phyloP scores from a whole-genome alignment of 345 rosid species.

The Sonneratia alba region DNA sequence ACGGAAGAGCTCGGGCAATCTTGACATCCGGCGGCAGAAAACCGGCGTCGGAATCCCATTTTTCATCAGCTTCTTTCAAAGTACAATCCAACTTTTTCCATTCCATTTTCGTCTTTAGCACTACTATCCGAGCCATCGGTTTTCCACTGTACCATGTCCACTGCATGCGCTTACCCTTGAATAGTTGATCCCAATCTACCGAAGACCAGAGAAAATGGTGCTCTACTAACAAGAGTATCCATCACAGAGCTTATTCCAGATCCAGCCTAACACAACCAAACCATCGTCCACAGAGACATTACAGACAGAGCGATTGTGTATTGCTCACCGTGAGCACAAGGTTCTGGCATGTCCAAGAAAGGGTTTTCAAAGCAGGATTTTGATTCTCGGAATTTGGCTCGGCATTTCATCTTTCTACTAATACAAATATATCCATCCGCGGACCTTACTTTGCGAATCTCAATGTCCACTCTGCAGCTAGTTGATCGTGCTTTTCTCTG shows the following conservation, averaged over 20 bases:
- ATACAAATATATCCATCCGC: background rate
- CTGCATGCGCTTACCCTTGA: too few relatives aligned
- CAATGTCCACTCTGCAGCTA: slow-evolving; percentile 82
- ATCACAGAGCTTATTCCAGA: background rate
- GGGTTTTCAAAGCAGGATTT: background rate
- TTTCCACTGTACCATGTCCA: background rate
- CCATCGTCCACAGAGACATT: background rate
- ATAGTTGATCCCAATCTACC: too few relatives aligned
- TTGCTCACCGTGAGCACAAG: background rate
- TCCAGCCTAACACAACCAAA: background rate
- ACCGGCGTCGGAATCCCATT: background rate
- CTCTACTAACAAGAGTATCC: background rate
- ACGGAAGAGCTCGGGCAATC: background rate
- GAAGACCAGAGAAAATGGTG: background rate
- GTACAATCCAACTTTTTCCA: background rate
- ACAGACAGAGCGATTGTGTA: background rate
- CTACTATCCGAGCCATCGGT: background rate
- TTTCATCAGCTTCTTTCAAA: background rate
- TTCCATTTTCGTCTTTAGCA: background rate
- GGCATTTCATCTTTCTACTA: background rate
- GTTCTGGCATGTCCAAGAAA: background rate
- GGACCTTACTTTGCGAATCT: slow-evolving; percentile 61
- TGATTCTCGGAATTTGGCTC: background rate
- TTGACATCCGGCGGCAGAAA: background rate
- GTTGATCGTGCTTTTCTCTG: slow-evolving; percentile 62